Percentiles rank a stretch among this genome's conserved stretches.
These are phyloP conservation scores for Suillus bovinus DNA, from an alignment of 768 basidiomycete genomes.

Conservation along the genomic window DNA sequence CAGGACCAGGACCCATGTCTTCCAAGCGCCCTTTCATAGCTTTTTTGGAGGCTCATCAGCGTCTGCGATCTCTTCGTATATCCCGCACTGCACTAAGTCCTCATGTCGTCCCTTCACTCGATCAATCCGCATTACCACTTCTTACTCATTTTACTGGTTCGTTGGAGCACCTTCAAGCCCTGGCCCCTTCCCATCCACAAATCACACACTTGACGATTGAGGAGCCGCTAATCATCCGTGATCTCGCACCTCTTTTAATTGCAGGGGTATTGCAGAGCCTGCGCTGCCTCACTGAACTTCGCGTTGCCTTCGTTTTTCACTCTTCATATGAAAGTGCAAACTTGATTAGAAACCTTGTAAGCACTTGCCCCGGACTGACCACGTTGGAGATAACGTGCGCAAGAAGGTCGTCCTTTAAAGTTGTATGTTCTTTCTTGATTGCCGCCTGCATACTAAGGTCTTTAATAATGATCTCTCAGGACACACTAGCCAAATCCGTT, in stretches of 20 bases:
- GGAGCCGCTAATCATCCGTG: slow-evolving; percentile 66
- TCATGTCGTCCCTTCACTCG: slow-evolving; percentile 50
- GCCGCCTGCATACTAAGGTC: background rate
- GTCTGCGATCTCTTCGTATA: slow-evolving; percentile 48
- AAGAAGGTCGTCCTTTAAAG: slow-evolving; percentile 70
- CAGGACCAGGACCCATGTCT: slow-evolving; percentile 34
- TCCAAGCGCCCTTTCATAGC: slow-evolving; percentile 59
- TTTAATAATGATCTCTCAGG: slow-evolving; percentile 20
- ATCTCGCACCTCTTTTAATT: slow-evolving; percentile 62
- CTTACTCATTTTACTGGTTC: slow-evolving; percentile 67
- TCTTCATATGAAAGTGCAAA: slow-evolving; percentile 75
- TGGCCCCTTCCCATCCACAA: slow-evolving; percentile 47
- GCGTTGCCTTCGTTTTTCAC: slow-evolving; percentile 67
- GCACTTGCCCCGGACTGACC: slow-evolving; percentile 63
- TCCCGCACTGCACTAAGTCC: slow-evolving; percentile 57
- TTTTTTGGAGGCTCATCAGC: slow-evolving; percentile 68
- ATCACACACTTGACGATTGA: slow-evolving; percentile 62
- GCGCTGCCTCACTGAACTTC: slow-evolving; percentile 55
- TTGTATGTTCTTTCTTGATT: slow-evolving; percentile 43
- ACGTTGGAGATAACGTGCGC: slow-evolving; percentile 67
- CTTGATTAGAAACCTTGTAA: slow-evolving; percentile 63
- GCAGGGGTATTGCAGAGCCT: slow-evolving; percentile 60
- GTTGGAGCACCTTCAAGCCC: slow-evolving; percentile 62
- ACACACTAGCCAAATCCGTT: slow-evolving; percentile 57
- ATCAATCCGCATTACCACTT: slow-evolving; percentile 43